These are phyloP conservation scores for Fusarium pseudonygamai DNA, from an alignment of 2,329 filamentous ascomycete genomes.

Conservation along the genomic window DNA sequence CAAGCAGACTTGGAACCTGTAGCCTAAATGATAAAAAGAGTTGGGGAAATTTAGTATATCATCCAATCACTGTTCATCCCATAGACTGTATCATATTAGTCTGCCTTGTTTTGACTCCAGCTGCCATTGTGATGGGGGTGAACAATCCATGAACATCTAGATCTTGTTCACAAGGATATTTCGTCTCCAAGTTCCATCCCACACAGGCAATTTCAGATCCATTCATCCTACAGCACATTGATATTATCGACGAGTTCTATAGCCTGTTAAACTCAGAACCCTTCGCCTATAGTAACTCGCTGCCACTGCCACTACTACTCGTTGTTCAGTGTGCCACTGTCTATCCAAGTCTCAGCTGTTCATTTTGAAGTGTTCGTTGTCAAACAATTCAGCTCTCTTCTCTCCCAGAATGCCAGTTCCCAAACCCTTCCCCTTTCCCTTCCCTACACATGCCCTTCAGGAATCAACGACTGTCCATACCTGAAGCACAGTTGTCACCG, in stretches of 20 bases:
- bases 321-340: neutral
- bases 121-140: neutral
- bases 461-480: neutral
- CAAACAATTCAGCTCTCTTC: too few species aligned
- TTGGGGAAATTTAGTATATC: neutral
- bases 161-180: neutral
- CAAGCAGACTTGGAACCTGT: neutral
- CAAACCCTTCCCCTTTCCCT: neutral
- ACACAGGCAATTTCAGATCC: neutral
- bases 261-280: rapidly evolving
- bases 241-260: neutral
- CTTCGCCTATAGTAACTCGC: neutral
- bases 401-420: neutral
- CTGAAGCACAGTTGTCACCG: neutral
- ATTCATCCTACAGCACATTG: neutral
- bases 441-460: neutral
- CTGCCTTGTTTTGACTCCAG: neutral
- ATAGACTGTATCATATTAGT: neutral
- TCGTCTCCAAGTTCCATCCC: neutral
- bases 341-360: neutral
- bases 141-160: neutral
- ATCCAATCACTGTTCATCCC: neutral
- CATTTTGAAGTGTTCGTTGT: neutral
- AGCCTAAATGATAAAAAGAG: neutral
- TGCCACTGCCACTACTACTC: neutral